Base-by-base conservation (phyloP, 2,329 filamentous ascomycete genomes). In the Aspergillus clavatus region DNA sequence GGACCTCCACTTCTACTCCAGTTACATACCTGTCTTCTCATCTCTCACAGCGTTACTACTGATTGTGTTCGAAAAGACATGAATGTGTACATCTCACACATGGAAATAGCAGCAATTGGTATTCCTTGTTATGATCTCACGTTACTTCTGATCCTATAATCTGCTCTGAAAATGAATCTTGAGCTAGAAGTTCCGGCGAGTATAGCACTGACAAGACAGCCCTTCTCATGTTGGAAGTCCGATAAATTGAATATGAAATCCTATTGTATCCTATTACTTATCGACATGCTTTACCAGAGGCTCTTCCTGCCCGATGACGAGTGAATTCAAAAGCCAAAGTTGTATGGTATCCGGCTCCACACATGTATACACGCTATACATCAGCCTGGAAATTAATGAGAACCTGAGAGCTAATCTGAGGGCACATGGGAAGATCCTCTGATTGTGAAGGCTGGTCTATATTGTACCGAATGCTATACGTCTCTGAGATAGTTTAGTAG, bases 401-500 rank as follows among this genome's bases (percentile, higher is more conserved):
- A 68, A 71, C 67, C 54, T 58, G 69, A 71, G 69, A 71, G 69
- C 69, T 71, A 68, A 70, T 70, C 69, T 66, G 68, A 70, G 67
- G 66, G 61, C 60, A 51, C 33, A 8, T 24, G 23, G 23, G 24
- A 27, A 37, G 18, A 14, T 36, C 29, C 12, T 35, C 43, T 41
- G 12, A 23, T 37, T 28, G 21, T 42, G 18, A 26, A 24, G 23
- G 23, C 23, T 24, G 8, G 23, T 8, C 8, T 24, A n/a, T n/a
- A n/a, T 24, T 24, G 5, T 5, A 5, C 23, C 8, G 4, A 24
- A 24, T 8, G 23, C 23, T 24, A 5, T 24, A 8, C 8, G 8
- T 24, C 8, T 24, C 23, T n/a, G 23, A 24, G 8, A 4, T 8
- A 24, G 8, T 24, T n/a, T n/a, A n/a, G 23, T 8, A 24, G 8